Percentiles rank a stretch among this genome's conserved stretches.
Conservation (phyloP, 2,329 filamentous ascomycete species). For the Venturia nashicola region DNA sequence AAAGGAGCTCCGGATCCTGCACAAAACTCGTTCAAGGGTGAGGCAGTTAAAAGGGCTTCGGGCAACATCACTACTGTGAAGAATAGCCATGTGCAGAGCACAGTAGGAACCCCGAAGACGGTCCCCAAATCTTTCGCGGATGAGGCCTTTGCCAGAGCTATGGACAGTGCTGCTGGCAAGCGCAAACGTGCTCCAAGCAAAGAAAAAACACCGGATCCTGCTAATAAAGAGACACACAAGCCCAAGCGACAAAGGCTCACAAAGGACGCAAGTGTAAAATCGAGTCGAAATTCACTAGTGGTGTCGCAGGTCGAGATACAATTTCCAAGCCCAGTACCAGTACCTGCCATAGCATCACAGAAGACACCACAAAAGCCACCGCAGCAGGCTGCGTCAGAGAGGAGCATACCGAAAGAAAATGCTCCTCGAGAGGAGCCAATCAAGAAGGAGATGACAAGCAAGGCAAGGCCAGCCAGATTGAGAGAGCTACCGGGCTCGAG, state of each 20-base stretch:
- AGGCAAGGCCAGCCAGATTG: neutral
- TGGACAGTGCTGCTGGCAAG: neutral
- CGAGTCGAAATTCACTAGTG: neutral
- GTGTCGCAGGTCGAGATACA: neutral
- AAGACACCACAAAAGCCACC: neutral
- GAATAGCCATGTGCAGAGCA: neutral
- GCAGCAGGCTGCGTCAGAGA: neutral
- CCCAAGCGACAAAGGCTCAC: neutral
- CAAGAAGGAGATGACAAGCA: neutral
- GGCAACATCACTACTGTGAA: neutral
- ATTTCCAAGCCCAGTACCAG: neutral
- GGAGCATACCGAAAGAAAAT: neutral
- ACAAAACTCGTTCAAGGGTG: neutral
- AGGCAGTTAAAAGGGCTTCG: neutral
- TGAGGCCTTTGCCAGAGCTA: neutral
- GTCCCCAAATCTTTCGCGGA: neutral
- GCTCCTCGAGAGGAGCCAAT: neutral
- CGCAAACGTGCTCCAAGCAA: neutral
- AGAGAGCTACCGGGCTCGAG: neutral
- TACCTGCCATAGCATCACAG: neutral
- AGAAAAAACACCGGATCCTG: neutral
- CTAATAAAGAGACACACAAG: neutral
- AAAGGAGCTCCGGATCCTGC: neutral
- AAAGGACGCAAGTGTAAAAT: neutral
- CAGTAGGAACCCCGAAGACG: neutral